Percentiles rank a stretch among this genome's conserved stretches.
Conservation (phyloP, 2,329 filamentous ascomycete species). For the Nothophoma quercina region DNA sequence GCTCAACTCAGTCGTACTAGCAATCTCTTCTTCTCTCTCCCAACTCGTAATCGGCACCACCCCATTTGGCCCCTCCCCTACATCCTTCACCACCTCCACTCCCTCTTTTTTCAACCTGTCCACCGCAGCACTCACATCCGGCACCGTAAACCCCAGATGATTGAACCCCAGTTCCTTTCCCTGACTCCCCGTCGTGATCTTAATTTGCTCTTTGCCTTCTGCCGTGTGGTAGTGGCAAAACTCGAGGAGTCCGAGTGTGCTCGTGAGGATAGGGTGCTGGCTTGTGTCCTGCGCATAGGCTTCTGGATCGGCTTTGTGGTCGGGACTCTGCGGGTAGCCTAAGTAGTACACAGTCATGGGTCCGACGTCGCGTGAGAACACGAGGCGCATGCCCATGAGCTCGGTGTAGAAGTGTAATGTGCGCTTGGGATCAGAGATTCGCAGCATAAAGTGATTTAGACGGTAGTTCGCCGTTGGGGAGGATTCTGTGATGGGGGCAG, state of each 20-base stretch:
- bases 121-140: too few species aligned
- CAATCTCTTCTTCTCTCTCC: neutral
- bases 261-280: neutral
- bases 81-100: conserved; percentile 21
- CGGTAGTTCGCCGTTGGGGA: conserved; percentile 19
- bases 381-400: conserved; percentile 42
- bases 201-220: too few species aligned
- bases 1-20: neutral
- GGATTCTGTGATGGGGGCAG: neutral
- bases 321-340: neutral
- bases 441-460: conserved; percentile 46
- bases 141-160: too few species aligned
- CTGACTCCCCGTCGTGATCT: too few species aligned
- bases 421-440: conserved; percentile 39
- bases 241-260: neutral
- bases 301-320: neutral
- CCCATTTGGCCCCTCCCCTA: conserved; percentile 25
- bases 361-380: conserved; percentile 47
- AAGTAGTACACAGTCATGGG: conserved; percentile 48
- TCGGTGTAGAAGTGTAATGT: conserved; percentile 45
- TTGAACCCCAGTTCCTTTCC: too few species aligned
- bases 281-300: neutral
- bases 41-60: conserved; percentile 20
- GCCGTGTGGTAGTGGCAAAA: conserved; percentile 8
- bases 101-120: conserved; percentile 35